These are phyloP conservation scores for Elaeagnus macrophylla DNA, from an alignment of 306 rosid genomes.

Conservation along the genomic window DNA sequence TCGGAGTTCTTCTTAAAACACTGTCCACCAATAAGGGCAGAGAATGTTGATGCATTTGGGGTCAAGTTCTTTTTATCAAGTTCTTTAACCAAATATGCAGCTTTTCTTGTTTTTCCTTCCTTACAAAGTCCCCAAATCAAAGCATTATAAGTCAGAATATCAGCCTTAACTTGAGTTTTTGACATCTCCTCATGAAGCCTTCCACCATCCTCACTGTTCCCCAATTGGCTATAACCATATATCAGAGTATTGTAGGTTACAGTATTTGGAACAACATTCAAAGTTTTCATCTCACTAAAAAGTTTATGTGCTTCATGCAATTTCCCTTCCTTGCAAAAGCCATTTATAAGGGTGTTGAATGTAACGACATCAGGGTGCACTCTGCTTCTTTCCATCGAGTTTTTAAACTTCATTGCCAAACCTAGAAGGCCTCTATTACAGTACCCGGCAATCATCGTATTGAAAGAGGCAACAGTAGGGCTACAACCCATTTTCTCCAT, in stretches of 20 bases:
- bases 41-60: conserved; percentile 64
- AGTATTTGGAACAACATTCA: conserved; percentile 45
- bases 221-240: conserved; percentile 52
- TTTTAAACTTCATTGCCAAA: conserved; percentile 46
- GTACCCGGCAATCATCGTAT: conserved; percentile 62
- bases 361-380: conserved; percentile 54
- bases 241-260: conserved; percentile 71
- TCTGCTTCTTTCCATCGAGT: conserved; percentile 41
- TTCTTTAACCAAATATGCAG: conserved; percentile 61
- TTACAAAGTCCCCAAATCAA: conserved; percentile 80
- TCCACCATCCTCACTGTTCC: conserved; percentile 49
- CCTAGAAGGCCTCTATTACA: conserved; percentile 58
- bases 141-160: conserved; percentile 70
- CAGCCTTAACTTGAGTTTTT: conserved; percentile 42
- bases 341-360: conserved; percentile 54
- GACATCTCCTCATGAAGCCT: conserved; percentile 67
- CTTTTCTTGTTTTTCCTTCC: conserved; percentile 75
- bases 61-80: too few relatives aligned
- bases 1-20: conserved; percentile 53
- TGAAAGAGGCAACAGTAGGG: conserved; percentile 56
- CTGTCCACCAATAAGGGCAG: conserved; percentile 64
- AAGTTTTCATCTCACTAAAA: conserved; percentile 56
- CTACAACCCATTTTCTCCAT: conserved; percentile 61
- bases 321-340: conserved; percentile 65
- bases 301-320: conserved; percentile 54